Evolutionary conservation across 805 yeast species (phyloP).

Genomic region (Sugiyamaella marilandica): DNA sequence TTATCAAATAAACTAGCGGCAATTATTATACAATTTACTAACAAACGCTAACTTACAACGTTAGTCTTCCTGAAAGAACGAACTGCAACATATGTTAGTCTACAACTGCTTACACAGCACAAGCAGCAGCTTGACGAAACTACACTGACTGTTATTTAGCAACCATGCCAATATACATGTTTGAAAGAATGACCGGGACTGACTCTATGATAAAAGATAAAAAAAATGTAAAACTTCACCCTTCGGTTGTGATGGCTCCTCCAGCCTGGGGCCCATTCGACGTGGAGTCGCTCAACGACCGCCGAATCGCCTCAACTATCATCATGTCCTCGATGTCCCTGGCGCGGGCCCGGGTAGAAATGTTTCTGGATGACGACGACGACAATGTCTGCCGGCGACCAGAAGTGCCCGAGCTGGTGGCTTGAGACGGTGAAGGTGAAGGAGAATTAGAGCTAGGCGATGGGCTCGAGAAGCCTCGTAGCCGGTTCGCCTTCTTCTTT

Average conservation of each 20-base stretch:
- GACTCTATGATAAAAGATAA: no score
- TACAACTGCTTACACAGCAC: no score
- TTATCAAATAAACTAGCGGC: no score
- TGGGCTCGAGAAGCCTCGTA: constrained; percentile 8
- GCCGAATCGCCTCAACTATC: constrained; percentile 78
- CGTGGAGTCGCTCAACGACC: constrained; percentile 42
- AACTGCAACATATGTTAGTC: no score
- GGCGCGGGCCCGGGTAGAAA: constrained; percentile 10
- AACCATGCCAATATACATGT: no score
- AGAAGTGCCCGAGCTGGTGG: constrained; percentile 6
- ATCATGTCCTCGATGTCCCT: constrained; percentile 62
- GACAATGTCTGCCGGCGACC: constrained; percentile 12
- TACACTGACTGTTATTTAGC: no score
- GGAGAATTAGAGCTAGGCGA: constrained; percentile 8
- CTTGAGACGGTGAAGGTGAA: constrained; percentile 16
- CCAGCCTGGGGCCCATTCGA: not conserved
- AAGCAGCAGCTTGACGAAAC: no score
- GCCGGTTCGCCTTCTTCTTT: constrained; percentile 11
- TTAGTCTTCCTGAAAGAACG: no score
- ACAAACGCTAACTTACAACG: no score
- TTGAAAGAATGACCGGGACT: no score
- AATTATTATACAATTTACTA: no score
- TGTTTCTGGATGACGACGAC: constrained; percentile 15
- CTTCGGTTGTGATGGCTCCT: not conserved
- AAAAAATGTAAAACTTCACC: not conserved